Conservation (phyloP, 768 basidiomycete species). For the Auricularia sp. region DNA sequence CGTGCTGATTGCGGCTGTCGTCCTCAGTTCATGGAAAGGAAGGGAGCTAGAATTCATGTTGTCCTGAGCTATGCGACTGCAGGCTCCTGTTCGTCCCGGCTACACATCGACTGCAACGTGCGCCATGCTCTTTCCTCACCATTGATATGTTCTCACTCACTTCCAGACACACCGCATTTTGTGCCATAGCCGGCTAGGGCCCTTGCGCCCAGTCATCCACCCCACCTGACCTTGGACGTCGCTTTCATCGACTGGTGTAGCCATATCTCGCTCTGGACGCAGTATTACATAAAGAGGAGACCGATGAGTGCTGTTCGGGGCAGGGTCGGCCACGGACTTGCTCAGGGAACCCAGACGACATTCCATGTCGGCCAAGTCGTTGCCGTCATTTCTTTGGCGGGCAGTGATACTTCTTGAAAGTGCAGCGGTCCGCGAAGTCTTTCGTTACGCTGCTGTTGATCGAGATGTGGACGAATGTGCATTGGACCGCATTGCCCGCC, state of each 20-base stretch:
- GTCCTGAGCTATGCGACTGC: conserved; percentile 97
- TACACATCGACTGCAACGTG: conserved; percentile 96
- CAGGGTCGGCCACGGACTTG: neutral
- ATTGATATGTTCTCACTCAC: conserved; percentile 7
- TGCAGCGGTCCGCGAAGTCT: too few relatives aligned
- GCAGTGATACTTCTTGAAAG: too few relatives aligned
- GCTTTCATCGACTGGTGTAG: conserved; percentile 86
- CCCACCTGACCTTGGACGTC: conserved; percentile 77
- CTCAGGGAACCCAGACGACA: conserved; percentile 49
- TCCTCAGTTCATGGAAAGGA: conserved; percentile 84
- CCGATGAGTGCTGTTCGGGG: conserved; percentile 36
- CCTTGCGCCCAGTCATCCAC: conserved; percentile 68
- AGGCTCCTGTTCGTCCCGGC: conserved; percentile 85
- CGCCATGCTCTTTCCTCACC: conserved; percentile 21
- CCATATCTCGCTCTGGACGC: conserved; percentile 92
- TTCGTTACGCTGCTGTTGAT: too few relatives aligned
- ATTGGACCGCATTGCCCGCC: too few relatives aligned
- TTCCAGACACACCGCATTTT: conserved; percentile 85
- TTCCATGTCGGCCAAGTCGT: conserved; percentile 99
- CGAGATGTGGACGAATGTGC: too few relatives aligned
- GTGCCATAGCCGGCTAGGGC: conserved; percentile 93
- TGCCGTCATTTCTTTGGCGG: conserved; percentile 80
- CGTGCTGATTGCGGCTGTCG: neutral
- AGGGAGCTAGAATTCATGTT: conserved; percentile 93
- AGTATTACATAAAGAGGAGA: conserved; percentile 64